Evolutionary conservation across 2,329 filamentous ascomycete genomes (phyloP).

Genomic region (Stemphylium vesicarium): DNA sequence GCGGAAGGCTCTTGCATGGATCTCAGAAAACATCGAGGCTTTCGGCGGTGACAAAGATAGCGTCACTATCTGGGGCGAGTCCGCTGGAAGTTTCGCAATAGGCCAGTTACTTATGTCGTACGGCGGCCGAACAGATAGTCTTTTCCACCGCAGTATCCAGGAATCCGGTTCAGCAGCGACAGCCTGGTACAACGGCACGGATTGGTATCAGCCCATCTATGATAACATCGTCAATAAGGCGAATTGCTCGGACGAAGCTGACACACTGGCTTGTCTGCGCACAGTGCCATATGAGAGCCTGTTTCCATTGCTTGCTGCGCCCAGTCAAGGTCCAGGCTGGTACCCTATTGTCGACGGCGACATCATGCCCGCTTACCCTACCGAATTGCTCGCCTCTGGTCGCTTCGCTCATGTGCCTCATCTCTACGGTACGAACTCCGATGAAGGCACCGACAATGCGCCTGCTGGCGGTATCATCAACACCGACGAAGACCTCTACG

Average conservation of each 20-base stretch:
- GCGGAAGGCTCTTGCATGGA: constrained; percentile 55
- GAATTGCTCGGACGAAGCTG: constrained; percentile 61
- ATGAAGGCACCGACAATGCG: constrained; percentile 68
- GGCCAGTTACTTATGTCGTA: constrained; percentile 47
- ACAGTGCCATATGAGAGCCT: constrained; percentile 65
- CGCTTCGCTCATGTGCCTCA: constrained; percentile 69
- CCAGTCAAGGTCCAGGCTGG: constrained; percentile 46
- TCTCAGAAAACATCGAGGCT: constrained; percentile 52
- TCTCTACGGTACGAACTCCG: constrained; percentile 68
- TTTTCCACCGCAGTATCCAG: constrained; percentile 48
- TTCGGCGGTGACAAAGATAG: constrained; percentile 52
- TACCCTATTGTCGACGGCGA: constrained; percentile 63
- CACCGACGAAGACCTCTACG: constrained; percentile 58
- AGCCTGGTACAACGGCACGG: constrained; percentile 48
- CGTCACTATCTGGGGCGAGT: constrained; percentile 57
- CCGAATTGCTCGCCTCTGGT: constrained; percentile 62
- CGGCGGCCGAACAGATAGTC: constrained; percentile 41
- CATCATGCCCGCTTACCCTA: constrained; percentile 61
- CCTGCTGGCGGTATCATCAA: constrained; percentile 61
- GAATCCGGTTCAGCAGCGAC: constrained; percentile 48
- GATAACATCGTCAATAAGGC: constrained; percentile 52
- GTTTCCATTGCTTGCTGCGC: constrained; percentile 59
- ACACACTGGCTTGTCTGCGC: constrained; percentile 61
- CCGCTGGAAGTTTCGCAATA: constrained; percentile 52
- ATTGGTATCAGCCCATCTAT: constrained; percentile 59